Base-by-base conservation (phyloP, 768 basidiomycete genomes). In the Chlorophyllum brunneum region DNA sequence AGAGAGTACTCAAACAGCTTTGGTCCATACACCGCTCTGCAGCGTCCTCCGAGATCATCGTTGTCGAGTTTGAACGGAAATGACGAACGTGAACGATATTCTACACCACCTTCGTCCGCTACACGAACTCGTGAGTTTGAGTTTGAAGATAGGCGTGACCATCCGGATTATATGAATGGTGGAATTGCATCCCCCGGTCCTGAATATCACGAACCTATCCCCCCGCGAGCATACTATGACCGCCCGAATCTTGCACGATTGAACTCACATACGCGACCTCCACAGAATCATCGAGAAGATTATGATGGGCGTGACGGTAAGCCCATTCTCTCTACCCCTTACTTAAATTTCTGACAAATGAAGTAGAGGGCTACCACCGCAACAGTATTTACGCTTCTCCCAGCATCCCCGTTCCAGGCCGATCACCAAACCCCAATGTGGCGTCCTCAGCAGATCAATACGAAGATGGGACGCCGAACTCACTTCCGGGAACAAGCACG, bases 371-470 rank as follows among this genome's bases (percentile, higher is more conserved):
- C 22, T 26, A 16, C n/a, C 33, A 37, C 36, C 51, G 51, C 26
- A 26, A 23, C 27, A 34, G 43, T 33, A 26, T 43, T 29, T 52
- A 36, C 11, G 13, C 33, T 10, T 22, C 51, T 20, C 37, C 42
- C 18, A 52, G 51, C 13, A 42, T 52, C 6, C 51, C 51, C 20
- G 51, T 52, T 5, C 51, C 51, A 8, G 34, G 36, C 10, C 42
- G 43, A 10, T 45, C 51, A 29, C 31, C 51, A 9, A 44, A 45
- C 9, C 20, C 26, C 9, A 48, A 37, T 16, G 15, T 29, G 11
- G 33, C 30, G 8, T 27, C 13, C 6, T 30, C 48, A 23, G 38
- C 22, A 31, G 43, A 52, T 16, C 33, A 29, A 18, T n/a, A 18
- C n/a, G 51, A 52, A 18, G 26, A 5, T 6, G 39, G 48, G 18